These are phyloP conservation scores for Chlorella sp. DNA, from an alignment of 139 green algal genomes.

Conservation along the genomic window DNA sequence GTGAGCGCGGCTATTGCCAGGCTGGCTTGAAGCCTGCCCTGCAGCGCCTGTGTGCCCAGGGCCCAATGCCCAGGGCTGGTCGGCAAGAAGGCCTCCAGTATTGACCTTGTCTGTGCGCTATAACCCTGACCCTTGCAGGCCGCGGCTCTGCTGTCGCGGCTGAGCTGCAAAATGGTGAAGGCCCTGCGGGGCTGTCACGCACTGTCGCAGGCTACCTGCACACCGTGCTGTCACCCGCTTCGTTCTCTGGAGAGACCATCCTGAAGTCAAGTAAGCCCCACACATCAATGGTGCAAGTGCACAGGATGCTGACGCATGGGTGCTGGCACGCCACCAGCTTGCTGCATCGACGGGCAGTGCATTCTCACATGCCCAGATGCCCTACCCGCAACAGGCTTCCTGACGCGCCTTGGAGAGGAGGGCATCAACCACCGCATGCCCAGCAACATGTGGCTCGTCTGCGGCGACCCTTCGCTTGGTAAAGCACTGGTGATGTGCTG, in stretches of 20 bases:
- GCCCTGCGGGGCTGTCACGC: neutral
- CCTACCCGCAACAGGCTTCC: neutral
- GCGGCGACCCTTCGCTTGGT: neutral
- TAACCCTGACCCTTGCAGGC: neutral
- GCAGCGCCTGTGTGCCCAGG: too few relatives aligned
- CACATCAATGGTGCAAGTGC: too few relatives aligned
- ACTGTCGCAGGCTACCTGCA: conserved; percentile 16
- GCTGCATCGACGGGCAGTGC: too few relatives aligned
- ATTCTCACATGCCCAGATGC: too few relatives aligned
- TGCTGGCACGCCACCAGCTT: too few relatives aligned
- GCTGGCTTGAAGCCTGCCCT: too few relatives aligned
- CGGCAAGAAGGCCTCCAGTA: too few relatives aligned
- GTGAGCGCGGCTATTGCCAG: too few relatives aligned
- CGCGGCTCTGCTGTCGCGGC: neutral
- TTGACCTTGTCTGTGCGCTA: too few relatives aligned
- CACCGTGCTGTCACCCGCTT: neutral
- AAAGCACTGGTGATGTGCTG: too few relatives aligned
- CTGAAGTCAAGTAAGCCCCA: neutral
- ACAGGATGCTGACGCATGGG: too few relatives aligned
- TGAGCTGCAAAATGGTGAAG: neutral
- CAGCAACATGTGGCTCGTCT: conserved; percentile 4
- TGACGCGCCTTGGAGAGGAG: neutral
- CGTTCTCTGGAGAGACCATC: neutral
- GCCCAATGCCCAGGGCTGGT: too few relatives aligned
- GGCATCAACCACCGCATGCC: neutral